A percentile compares a stretch with the other conserved stretches of the same genome.
Conservation (phyloP, 2,329 filamentous ascomycete species). For the Pseudonectria foliicola region DNA sequence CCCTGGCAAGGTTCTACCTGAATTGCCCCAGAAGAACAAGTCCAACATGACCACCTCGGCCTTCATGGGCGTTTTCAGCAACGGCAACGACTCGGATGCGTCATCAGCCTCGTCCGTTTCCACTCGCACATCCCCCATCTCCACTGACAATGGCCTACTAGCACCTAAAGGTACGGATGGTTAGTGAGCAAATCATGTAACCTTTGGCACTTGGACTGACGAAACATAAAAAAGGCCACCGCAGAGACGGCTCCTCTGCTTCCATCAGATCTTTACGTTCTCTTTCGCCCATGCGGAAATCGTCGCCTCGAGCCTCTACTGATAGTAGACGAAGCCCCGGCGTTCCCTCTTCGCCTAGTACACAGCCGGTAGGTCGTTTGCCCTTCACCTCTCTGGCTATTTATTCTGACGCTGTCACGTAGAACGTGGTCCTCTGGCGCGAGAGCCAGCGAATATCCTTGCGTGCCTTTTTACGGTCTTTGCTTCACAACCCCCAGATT, state of each 20-base stretch:
- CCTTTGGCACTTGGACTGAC: not conserved
- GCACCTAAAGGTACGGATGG: slow-evolving; percentile 18
- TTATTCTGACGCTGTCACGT: slow-evolving; percentile 17
- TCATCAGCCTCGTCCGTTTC: slow-evolving; percentile 78
- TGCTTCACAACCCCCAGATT: slow-evolving; percentile 78
- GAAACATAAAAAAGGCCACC: slow-evolving; percentile 16
- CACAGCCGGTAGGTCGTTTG: slow-evolving; percentile 18
- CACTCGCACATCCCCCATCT: slow-evolving; percentile 34
- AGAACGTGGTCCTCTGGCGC: slow-evolving; percentile 62
- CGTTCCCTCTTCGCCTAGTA: slow-evolving; percentile 13
- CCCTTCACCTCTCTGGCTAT: not conserved
- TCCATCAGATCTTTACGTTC: slow-evolving; percentile 28
- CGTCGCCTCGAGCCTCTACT: slow-evolving; percentile 25
- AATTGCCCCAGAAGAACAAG: slow-evolving; percentile 89
- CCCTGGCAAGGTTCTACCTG: slow-evolving; percentile 81
- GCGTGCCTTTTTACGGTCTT: slow-evolving; percentile 78
- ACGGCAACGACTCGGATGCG: slow-evolving; percentile 62
- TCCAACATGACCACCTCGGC: slow-evolving; percentile 59
- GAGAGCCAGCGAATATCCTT: slow-evolving; percentile 90
- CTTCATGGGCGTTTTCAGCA: slow-evolving; percentile 46
- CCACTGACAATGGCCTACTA: slow-evolving; percentile 11
- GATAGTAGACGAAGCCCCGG: slow-evolving; percentile 25
- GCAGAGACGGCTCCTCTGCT: slow-evolving; percentile 18
- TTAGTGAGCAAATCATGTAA: too few species aligned
- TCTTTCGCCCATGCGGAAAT: slow-evolving; percentile 17